These are phyloP conservation scores for Scytalidium sp. DNA, from an alignment of 2,329 filamentous ascomycete species.

Conservation along the genomic window DNA sequence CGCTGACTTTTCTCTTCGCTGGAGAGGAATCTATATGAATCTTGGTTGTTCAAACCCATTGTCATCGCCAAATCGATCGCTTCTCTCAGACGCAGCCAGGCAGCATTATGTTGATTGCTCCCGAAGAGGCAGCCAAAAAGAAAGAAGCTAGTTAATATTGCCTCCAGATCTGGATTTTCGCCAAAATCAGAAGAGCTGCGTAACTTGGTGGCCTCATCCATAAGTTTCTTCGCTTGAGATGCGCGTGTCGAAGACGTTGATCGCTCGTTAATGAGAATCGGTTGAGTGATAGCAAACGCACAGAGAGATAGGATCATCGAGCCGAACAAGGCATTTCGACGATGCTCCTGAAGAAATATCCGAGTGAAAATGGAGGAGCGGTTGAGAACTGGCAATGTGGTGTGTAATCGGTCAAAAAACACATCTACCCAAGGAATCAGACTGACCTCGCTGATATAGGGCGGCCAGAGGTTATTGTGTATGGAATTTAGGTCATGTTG, in stretches of 20 bases:
- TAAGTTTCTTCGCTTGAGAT: conserved; percentile 39
- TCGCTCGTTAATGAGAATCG: conserved; percentile 39
- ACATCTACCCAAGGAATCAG: conserved; percentile 33
- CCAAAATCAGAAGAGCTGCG: conserved; percentile 36
- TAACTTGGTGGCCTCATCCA: conserved; percentile 40
- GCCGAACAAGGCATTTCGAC: conserved; percentile 38
- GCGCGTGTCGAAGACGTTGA: no score
- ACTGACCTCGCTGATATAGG: conserved; percentile 35
- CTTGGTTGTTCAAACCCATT: conserved; percentile 35
- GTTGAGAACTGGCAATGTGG: conserved; percentile 38
- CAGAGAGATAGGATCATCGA: conserved; percentile 39
- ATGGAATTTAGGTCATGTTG: conserved; percentile 17
- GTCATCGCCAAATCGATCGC: conserved; percentile 36
- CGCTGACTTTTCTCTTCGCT: conserved; percentile 35
- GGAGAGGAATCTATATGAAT: conserved; percentile 32
- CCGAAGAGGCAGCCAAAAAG: conserved; percentile 27
- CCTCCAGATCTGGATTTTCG: conserved; percentile 24
- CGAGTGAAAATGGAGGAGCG: conserved; percentile 37
- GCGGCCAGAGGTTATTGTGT: conserved; percentile 34
- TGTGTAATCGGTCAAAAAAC: conserved; percentile 40
- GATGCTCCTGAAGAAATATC: conserved; percentile 39
- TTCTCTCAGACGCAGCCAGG: conserved; percentile 23
- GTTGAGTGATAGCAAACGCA: conserved; percentile 40
- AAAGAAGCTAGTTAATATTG: conserved; percentile 27
- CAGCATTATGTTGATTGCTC: no score